Conservation (phyloP, 2,329 filamentous ascomycete species). For the Juglanconis oblonga region DNA sequence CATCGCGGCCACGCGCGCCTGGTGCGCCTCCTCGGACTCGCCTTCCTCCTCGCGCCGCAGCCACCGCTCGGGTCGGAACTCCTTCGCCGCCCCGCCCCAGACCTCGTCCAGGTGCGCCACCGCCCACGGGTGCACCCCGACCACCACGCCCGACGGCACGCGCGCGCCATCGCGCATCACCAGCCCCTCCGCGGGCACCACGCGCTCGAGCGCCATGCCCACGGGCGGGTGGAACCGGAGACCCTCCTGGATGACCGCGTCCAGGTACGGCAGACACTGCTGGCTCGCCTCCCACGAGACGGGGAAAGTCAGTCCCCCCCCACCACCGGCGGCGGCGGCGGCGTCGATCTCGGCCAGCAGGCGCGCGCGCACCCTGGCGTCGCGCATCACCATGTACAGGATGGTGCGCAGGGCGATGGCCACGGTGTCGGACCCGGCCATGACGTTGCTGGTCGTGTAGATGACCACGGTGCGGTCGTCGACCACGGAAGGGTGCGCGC, state of each 20-base stretch:
- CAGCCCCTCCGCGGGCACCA: neutral
- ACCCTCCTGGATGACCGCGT: slow-evolving; percentile 2
- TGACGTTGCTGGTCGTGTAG: slow-evolving; percentile 20
- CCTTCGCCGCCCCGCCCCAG: slow-evolving; percentile 35
- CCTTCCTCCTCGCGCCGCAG: slow-evolving; percentile 23
- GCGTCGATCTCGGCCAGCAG: neutral
- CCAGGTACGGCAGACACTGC: slow-evolving; percentile 1
- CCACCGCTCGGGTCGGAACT: slow-evolving; percentile 76
- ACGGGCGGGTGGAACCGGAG: slow-evolving; percentile 13
- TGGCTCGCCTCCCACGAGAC: neutral
- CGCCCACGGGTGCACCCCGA: neutral
- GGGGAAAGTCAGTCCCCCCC: neutral
- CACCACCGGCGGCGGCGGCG: no score
- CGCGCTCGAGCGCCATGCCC: slow-evolving; percentile 4
- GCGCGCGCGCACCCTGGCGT: neutral
- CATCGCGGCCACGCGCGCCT: neutral
- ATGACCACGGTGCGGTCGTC: neutral
- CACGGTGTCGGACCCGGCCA: slow-evolving; percentile 60
- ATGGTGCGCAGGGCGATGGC: slow-evolving; percentile 53
- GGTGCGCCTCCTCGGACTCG: no score
- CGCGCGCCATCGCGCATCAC: neutral
- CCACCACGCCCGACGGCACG: neutral
- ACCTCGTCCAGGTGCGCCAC: slow-evolving; percentile 21
- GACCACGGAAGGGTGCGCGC: neutral
- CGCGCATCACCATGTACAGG: slow-evolving; percentile 3